Percentiles rank a stretch among this genome's conserved stretches.
phyloP scores from a whole-genome alignment of 2,329 filamentous ascomycete genomes.

The Monosporascus ibericus region DNA sequence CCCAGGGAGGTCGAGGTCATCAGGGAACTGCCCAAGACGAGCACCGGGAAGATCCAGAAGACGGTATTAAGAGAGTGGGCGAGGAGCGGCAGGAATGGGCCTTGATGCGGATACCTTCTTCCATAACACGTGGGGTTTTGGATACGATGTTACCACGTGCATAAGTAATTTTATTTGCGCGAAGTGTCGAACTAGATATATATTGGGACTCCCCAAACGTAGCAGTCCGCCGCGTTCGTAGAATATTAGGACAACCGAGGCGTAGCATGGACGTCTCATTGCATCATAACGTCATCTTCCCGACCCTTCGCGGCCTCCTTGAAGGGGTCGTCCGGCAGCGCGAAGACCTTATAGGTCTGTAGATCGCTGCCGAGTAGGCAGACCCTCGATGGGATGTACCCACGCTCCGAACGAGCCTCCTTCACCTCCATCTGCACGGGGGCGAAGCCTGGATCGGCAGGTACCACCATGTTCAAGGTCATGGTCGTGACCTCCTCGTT shows the following conservation, averaged over 20 bases:
- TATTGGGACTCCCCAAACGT: too few relatives aligned
- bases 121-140: not conserved
- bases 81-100: slow-evolving; percentile 33
- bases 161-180: too few relatives aligned
- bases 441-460: slow-evolving; percentile 24
- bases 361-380: slow-evolving; percentile 45
- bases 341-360: slow-evolving; percentile 41
- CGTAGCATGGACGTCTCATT: not conserved
- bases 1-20: slow-evolving; percentile 70
- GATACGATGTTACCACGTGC: too few relatives aligned
- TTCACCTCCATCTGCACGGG: slow-evolving; percentile 49
- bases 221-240: too few relatives aligned
- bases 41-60: slow-evolving; percentile 95
- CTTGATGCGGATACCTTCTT: slow-evolving; percentile 5
- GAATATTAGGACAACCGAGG: not conserved
- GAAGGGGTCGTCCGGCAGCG: slow-evolving; percentile 29
- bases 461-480: slow-evolving; percentile 22
- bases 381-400: slow-evolving; percentile 42
- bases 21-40: slow-evolving; percentile 88
- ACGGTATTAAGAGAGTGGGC: slow-evolving; percentile 87
- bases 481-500: slow-evolving; percentile 24
- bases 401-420: slow-evolving; percentile 35
- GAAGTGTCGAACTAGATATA: too few relatives aligned
- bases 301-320: not conserved
- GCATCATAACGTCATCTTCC: not conserved